These are phyloP conservation scores for Catenaria anguillulae DNA, from an alignment of 371 early-diverging fungal species.

Conservation along the genomic window DNA sequence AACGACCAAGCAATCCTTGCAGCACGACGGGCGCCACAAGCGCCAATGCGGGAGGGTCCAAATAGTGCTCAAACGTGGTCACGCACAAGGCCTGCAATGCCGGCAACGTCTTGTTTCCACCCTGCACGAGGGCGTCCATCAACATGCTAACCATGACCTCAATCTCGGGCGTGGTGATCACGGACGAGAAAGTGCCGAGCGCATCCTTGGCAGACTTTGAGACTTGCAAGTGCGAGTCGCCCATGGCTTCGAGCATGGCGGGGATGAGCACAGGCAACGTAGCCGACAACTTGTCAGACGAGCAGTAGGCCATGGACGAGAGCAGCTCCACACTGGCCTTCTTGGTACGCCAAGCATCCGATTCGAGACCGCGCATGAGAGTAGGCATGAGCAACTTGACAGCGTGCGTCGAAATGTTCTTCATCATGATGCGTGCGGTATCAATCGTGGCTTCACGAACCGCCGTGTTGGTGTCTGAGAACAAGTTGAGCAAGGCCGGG, in stretches of 20 bases:
- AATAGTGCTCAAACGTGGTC: conserved; percentile 92
- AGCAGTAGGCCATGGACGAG: conserved; percentile 88
- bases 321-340: conserved; percentile 88
- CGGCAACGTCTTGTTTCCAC: conserved; percentile 61
- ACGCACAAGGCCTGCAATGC: conserved; percentile 72
- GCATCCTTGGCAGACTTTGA: conserved; percentile 77
- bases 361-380: conserved; percentile 67
- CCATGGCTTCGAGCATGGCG: conserved; percentile 70
- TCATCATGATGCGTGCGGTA: conserved; percentile 87
- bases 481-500: conserved; percentile 71
- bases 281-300: conserved; percentile 85
- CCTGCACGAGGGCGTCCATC: conserved; percentile 76
- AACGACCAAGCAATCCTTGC: conserved; percentile 80
- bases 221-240: conserved; percentile 86
- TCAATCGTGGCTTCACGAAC: conserved; percentile 88
- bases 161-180: conserved; percentile 95
- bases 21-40: conserved; percentile 85
- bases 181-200: conserved; percentile 72
- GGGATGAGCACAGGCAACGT: conserved; percentile 86
- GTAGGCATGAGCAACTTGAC: conserved; percentile 89
- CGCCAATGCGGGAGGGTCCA: conserved; percentile 91
- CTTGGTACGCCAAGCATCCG: conserved; percentile 90
- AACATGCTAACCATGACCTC: conserved; percentile 73
- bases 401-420: conserved; percentile 85
- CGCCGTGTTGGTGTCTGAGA: conserved; percentile 66